phyloP scores from a whole-genome alignment of 2,329 filamentous ascomycete species.

The Aspergillus candidus region DNA sequence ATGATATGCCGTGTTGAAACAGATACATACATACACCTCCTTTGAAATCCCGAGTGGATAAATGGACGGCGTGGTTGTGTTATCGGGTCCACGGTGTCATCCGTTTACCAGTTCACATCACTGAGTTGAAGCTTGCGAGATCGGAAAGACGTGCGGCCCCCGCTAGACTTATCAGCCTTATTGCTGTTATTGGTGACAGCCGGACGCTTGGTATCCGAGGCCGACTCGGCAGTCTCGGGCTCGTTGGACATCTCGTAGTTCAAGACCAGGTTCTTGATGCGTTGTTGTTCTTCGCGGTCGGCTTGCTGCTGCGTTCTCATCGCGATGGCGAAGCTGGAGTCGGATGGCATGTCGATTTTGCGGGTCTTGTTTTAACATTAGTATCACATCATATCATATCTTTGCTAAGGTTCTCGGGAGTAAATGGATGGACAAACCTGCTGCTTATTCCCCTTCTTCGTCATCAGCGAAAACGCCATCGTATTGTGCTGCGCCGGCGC shows the following conservation, averaged over 20 bases:
- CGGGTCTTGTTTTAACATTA: constrained; percentile 53
- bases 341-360: constrained; percentile 75
- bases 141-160: constrained; percentile 69
- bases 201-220: constrained; percentile 13
- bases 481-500: constrained; percentile 45
- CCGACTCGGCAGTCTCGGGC: constrained; percentile 62
- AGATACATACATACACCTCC: too few relatives aligned
- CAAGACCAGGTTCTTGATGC: constrained; percentile 94
- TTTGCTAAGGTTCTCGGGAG: too few relatives aligned
- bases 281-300: constrained; percentile 91
- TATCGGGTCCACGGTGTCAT: constrained; percentile 13
- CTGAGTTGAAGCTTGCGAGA: constrained; percentile 87
- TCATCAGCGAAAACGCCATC: constrained; percentile 96
- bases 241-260: constrained; percentile 90
- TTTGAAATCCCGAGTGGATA: background rate
- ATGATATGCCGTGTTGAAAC: too few relatives aligned
- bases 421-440: constrained; percentile 55
- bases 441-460: constrained; percentile 91
- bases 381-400: too few relatives aligned
- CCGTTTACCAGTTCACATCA: constrained; percentile 88
- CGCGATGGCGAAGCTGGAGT: constrained; percentile 90
- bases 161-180: constrained; percentile 50
- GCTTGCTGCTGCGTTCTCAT: constrained; percentile 95
- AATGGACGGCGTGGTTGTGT: background rate
- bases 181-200: constrained; percentile 39